Percentiles rank a stretch among this genome's conserved stretches.
Evolutionary conservation across 768 basidiomycete species (phyloP).

Genomic region (Pleurotus tuoliensis): DNA sequence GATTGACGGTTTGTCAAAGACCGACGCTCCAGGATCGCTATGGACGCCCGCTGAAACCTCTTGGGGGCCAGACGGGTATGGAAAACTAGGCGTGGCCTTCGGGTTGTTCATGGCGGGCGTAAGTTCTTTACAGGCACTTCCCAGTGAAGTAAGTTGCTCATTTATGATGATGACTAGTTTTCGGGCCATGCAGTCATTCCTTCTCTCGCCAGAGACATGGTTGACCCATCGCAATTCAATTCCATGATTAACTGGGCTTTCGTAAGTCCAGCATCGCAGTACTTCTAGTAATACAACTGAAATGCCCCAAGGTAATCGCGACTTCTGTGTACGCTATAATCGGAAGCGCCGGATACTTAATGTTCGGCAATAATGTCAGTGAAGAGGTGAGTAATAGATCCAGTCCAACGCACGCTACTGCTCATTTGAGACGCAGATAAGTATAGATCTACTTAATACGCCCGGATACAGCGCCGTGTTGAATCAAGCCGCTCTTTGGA

Average conservation of each 20-base stretch:
- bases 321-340: conserved; percentile 63
- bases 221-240: conserved; percentile 74
- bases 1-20: conserved; percentile 76
- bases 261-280: conserved; percentile 36
- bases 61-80: conserved; percentile 44
- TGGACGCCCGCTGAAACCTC: conserved; percentile 72
- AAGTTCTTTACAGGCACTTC: conserved; percentile 18
- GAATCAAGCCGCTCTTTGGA: conserved; percentile 77
- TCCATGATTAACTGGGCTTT: conserved; percentile 85
- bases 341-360: conserved; percentile 81
- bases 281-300: no score
- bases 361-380: conserved; percentile 81
- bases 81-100: conserved; percentile 72
- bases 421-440: conserved; percentile 51
- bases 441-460: conserved; percentile 71
- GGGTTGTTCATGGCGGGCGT: conserved; percentile 94
- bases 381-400: conserved; percentile 60
- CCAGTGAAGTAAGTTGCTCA: not conserved
- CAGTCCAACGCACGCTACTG: not conserved
- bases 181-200: conserved; percentile 93
- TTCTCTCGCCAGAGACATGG: conserved; percentile 87
- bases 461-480: conserved; percentile 67
- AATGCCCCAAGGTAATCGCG: conserved; percentile 43
- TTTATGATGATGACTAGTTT: conserved; percentile 43
- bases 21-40: conserved; percentile 73